Base-by-base conservation (phyloP, 2,329 filamentous ascomycete genomes). In the Verticillium tricorpus region DNA sequence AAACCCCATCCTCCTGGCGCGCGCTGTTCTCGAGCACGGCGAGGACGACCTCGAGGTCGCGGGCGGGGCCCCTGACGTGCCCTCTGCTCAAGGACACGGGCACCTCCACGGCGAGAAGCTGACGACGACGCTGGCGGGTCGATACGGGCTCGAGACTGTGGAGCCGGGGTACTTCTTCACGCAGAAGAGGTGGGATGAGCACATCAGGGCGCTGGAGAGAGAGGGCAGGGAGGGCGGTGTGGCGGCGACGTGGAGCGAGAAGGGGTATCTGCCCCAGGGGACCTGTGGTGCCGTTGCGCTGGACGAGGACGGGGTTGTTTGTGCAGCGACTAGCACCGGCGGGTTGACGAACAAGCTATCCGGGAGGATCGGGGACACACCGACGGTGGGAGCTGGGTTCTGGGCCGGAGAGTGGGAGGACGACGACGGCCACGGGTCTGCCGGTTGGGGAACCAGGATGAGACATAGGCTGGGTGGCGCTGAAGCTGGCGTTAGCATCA, bases 301-400 rank as follows among this genome's bases (percentile, higher is more conserved):
- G 8, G 93, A 96, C 72, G 79, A 78, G n/a, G 83, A 87, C 50
- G 92, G 92, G 0, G 85, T 89, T 3, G 74, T 96, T 3, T 93
- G 90, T 67, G 80, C 73, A n/a, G 86, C 85, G 1, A 88, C 85
- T 2, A 87, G 83, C 69, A 88, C 85, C 0, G 93, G 93, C 5
- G 93, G 93, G 0, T 73, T 96, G 73, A 97, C 93, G 25, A 97
- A 97, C 73, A 97, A 97, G 78, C 77, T 94, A 60, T 90, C 91
- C 0, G 93, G 92, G 0, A 81, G 93, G 22, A 89, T 96, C 65
- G 93, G 93, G 0, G 93, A 97, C 71, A 97, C 93, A 12, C 92
- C 93, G 0, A 89, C 89, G 0, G 78, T 93, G 0, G 93, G 93
- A 0, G 90, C 92, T 1, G 93, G 93, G 0, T 97, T 93, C 74